phyloP scores from a whole-genome alignment of 2,329 filamentous ascomycete species.

The Penicillium sp. region DNA sequence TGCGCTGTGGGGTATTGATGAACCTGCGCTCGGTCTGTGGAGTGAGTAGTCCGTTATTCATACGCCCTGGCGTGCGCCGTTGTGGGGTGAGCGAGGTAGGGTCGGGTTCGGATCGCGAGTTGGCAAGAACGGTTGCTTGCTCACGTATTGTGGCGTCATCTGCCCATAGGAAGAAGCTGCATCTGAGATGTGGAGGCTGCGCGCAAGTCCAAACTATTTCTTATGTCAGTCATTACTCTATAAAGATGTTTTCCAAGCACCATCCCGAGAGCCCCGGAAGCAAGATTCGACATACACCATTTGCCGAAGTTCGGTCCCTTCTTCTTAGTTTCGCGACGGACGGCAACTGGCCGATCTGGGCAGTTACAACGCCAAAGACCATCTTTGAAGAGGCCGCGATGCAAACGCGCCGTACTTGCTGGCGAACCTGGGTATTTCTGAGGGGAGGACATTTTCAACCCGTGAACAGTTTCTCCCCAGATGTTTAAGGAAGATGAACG shows the following conservation, averaged over 20 bases:
- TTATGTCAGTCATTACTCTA: background rate
- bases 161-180: constrained; percentile 62
- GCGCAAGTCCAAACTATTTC: constrained; percentile 56
- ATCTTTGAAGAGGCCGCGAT: constrained; percentile 40
- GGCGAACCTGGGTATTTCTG: constrained; percentile 18
- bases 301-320: constrained; percentile 54
- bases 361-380: constrained; percentile 57
- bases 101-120: constrained; percentile 47
- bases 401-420: constrained; percentile 20
- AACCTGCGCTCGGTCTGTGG: constrained; percentile 31
- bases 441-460: constrained; percentile 23
- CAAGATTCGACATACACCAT: constrained; percentile 43
- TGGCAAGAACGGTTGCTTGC: constrained; percentile 48
- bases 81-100: constrained; percentile 9
- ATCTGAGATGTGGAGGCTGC: constrained; percentile 46
- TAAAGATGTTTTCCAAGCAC: background rate
- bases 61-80: constrained; percentile 2
- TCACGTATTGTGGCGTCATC: constrained; percentile 56
- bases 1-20: constrained; percentile 11
- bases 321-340: constrained; percentile 55
- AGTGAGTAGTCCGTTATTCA: constrained; percentile 28
- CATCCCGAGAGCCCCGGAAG: background rate
- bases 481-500: background rate
- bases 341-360: constrained; percentile 51
- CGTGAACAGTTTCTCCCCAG: constrained; percentile 9